These are phyloP conservation scores for Solanum clarkiae DNA, from an alignment of 257 asterid genomes.

Conservation along the genomic window DNA sequence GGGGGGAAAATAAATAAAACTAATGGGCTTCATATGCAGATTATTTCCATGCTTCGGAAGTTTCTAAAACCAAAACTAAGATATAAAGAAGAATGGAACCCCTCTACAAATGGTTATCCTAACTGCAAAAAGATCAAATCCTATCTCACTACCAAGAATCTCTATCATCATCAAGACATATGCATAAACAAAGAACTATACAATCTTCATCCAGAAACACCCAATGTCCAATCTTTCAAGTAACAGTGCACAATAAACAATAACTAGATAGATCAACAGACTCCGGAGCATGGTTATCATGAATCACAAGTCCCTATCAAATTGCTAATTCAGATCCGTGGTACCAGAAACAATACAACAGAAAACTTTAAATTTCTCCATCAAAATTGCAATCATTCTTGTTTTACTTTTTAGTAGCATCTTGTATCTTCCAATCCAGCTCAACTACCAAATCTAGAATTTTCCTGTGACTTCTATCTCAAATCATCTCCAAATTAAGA, in stretches of 20 bases:
- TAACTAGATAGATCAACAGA: background rate
- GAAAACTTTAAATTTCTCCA: background rate
- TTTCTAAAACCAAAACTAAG: background rate
- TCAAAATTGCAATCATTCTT: background rate
- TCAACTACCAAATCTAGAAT: background rate
- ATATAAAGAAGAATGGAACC: background rate
- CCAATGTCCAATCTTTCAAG: background rate
- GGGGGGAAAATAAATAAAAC: background rate
- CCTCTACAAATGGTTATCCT: background rate
- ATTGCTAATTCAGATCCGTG: background rate
- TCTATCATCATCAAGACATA: background rate
- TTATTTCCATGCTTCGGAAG: background rate
- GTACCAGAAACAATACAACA: background rate
- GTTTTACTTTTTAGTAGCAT: background rate
- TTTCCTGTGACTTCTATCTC: background rate
- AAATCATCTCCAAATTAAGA: background rate
- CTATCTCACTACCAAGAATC: background rate
- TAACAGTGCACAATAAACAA: background rate
- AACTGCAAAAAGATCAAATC: background rate
- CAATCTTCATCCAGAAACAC: background rate
- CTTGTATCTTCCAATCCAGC: background rate
- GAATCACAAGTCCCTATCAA: background rate
- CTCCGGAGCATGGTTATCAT: background rate
- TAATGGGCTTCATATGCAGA: background rate
- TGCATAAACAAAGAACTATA: background rate